Percentiles rank a stretch among this genome's conserved stretches.
Conservation (phyloP, 768 basidiomycete genomes). For the Astraeus odoratus region DNA sequence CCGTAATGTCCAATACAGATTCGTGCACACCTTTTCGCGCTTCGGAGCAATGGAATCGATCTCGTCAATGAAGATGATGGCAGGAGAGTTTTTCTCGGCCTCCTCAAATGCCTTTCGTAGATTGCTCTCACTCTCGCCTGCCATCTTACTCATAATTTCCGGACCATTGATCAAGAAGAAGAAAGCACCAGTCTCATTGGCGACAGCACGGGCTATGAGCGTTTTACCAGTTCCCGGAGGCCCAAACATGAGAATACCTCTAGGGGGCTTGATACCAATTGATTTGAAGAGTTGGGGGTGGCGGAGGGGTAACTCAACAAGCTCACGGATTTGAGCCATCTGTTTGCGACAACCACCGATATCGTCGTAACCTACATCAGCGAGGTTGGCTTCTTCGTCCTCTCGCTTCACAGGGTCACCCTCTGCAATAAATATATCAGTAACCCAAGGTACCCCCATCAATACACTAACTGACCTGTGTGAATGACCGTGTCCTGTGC, state of each 20-base stretch:
- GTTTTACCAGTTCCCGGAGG: slow-evolving; percentile 99
- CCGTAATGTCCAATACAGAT: neutral
- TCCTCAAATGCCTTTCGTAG: slow-evolving; percentile 98
- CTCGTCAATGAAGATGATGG: slow-evolving; percentile 99
- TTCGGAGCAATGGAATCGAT: slow-evolving; percentile 99
- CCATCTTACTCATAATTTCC: slow-evolving; percentile 99
- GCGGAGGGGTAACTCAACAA: slow-evolving; percentile 94
- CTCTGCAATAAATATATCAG: slow-evolving; percentile 42
- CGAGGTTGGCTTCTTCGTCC: slow-evolving; percentile 94
- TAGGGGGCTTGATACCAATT: slow-evolving; percentile 99
- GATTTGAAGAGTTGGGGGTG: slow-evolving; percentile 99
- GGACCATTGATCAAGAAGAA: slow-evolving; percentile 99
- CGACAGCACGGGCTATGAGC: slow-evolving; percentile 98
- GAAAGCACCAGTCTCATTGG: slow-evolving; percentile 99
- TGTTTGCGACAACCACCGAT: slow-evolving; percentile 99
- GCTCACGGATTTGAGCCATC: slow-evolving; percentile 98
- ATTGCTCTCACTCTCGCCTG: slow-evolving; percentile 97
- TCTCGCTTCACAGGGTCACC: slow-evolving; percentile 98
- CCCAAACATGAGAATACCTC: slow-evolving; percentile 97
- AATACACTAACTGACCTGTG: slow-evolving; percentile 43
- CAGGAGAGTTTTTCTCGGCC: slow-evolving; percentile 98
- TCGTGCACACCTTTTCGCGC: slow-evolving; percentile 81
- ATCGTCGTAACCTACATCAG: slow-evolving; percentile 97
- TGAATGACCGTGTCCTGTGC: slow-evolving; percentile 98
- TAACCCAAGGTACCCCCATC: neutral